Percentiles rank a stretch among this genome's conserved stretches.
phyloP scores from a whole-genome alignment of 2,329 filamentous ascomycete species.

The Elsinoe perseae region DNA sequence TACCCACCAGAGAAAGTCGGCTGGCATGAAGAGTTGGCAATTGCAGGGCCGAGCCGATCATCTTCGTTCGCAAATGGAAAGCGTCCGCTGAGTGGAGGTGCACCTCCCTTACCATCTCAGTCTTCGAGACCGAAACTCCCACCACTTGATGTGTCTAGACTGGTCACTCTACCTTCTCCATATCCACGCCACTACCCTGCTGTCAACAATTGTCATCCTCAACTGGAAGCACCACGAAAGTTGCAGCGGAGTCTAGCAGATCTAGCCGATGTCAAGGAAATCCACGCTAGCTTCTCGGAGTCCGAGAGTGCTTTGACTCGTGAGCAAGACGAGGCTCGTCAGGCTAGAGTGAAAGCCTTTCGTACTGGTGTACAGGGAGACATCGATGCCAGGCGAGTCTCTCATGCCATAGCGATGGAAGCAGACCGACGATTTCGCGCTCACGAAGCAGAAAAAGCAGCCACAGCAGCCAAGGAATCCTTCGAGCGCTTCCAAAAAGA shows the following conservation, averaged over 20 bases:
- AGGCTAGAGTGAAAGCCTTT: constrained; percentile 53
- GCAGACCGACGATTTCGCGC: constrained; percentile 44
- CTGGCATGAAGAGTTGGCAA: constrained; percentile 41
- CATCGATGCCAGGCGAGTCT: constrained; percentile 68
- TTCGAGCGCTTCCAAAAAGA: constrained; percentile 57
- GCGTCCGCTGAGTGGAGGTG: constrained; percentile 3
- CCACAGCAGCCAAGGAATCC: constrained; percentile 55
- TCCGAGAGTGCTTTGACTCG: constrained; percentile 22
- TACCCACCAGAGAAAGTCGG: constrained; percentile 60
- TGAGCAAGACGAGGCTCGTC: constrained; percentile 29
- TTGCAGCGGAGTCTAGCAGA: constrained; percentile 68
- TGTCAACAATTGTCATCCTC: constrained; percentile 90
- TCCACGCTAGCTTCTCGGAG: constrained; percentile 28
- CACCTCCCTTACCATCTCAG: background rate
- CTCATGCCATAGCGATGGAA: constrained; percentile 71
- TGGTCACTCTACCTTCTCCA: constrained; percentile 86
- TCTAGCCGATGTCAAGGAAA: constrained; percentile 46
- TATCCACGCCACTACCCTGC: constrained; percentile 93
- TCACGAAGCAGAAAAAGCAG: constrained; percentile 12
- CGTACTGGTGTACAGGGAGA: constrained; percentile 69
- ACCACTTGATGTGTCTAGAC: constrained; percentile 71
- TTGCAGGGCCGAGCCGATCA: constrained; percentile 9
- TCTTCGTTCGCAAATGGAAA: background rate
- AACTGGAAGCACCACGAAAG: constrained; percentile 68
- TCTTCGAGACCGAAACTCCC: background rate